phyloP scores from a whole-genome alignment of 192 early-diverging fungal genomes.

The Martensiomyces pterosporus region DNA sequence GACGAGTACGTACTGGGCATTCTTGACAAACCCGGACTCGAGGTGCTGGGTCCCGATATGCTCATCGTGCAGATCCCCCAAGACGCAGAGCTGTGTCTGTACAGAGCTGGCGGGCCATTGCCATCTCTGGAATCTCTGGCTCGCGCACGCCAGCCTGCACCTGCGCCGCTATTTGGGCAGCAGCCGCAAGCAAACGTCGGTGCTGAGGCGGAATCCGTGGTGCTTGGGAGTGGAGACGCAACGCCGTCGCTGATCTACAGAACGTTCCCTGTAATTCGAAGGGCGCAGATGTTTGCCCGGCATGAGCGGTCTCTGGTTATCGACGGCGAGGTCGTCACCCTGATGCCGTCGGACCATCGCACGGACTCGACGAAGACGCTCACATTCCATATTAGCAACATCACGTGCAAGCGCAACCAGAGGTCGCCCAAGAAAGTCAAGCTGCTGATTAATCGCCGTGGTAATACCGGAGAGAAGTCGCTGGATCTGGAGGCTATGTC shows the following conservation, averaged over 20 bases:
- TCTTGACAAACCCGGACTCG: constrained; percentile 65
- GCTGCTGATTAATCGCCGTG: constrained; percentile 57
- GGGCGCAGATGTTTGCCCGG: constrained; percentile 81
- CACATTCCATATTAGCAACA: constrained; percentile 62
- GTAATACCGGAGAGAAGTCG: constrained; percentile 60
- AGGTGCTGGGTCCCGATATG: constrained; percentile 74
- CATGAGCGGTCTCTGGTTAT: constrained; percentile 86
- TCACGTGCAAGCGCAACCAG: constrained; percentile 68
- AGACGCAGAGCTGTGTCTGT: constrained; percentile 37
- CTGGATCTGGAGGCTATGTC: constrained; percentile 75
- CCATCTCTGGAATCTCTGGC: constrained; percentile 9
- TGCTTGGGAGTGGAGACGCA: constrained; percentile 2
- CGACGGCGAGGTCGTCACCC: constrained; percentile 89
- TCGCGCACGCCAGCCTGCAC: constrained; percentile 1
- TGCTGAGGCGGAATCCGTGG: background rate
- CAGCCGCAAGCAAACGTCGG: constrained; percentile 8
- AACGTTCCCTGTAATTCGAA: constrained; percentile 82
- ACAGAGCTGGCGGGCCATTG: constrained; percentile 21
- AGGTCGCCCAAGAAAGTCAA: constrained; percentile 68
- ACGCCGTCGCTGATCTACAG: constrained; percentile 43
- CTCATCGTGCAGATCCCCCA: constrained; percentile 58
- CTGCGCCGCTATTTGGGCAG: constrained; percentile 13
- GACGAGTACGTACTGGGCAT: constrained; percentile 80
- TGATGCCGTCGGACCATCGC: constrained; percentile 79
- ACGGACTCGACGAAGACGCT: constrained; percentile 82